Percentiles rank a stretch among this genome's conserved stretches.
These are phyloP conservation scores for Backusella morwellensis DNA, from an alignment of 192 early-diverging fungal genomes.

Conservation along the genomic window DNA sequence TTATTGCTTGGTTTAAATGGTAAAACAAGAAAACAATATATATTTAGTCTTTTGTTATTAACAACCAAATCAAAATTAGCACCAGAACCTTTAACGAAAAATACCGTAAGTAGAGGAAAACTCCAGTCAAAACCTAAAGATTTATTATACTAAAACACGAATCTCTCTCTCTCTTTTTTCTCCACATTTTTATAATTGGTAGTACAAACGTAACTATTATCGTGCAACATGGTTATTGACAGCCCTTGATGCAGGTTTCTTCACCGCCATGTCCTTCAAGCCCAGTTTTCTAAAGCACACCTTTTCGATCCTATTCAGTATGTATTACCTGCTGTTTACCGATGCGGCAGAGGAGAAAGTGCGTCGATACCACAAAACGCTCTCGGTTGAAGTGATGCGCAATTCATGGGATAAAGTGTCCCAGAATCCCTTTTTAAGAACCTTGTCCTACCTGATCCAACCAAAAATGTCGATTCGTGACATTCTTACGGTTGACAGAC, in stretches of 20 bases:
- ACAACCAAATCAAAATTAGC: constrained; percentile 38
- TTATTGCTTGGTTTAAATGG: constrained; percentile 69
- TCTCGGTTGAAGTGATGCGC: constrained; percentile 85
- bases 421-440: constrained; percentile 61
- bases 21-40: constrained; percentile 18
- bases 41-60: constrained; percentile 13
- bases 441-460: constrained; percentile 39
- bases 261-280: constrained; percentile 79
- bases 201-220: constrained; percentile 90
- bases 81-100: constrained; percentile 69
- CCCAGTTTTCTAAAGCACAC: constrained; percentile 78
- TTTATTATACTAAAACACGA: background rate
- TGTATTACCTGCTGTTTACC: constrained; percentile 83
- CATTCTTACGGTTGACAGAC: constrained; percentile 28
- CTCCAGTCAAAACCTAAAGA: background rate
- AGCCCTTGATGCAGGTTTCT: constrained; percentile 90
- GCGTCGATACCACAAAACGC: constrained; percentile 68
- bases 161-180: background rate
- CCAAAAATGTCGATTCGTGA: constrained; percentile 42
- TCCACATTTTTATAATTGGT: background rate
- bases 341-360: constrained; percentile 85
- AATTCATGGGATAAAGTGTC: constrained; percentile 85
- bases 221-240: constrained; percentile 90
- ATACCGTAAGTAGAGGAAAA: background rate
- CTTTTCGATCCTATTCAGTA: constrained; percentile 70